Evolutionary conservation across 2,329 filamentous ascomycete genomes (phyloP).

Genomic region (Ambrosiella beaveri): DNA sequence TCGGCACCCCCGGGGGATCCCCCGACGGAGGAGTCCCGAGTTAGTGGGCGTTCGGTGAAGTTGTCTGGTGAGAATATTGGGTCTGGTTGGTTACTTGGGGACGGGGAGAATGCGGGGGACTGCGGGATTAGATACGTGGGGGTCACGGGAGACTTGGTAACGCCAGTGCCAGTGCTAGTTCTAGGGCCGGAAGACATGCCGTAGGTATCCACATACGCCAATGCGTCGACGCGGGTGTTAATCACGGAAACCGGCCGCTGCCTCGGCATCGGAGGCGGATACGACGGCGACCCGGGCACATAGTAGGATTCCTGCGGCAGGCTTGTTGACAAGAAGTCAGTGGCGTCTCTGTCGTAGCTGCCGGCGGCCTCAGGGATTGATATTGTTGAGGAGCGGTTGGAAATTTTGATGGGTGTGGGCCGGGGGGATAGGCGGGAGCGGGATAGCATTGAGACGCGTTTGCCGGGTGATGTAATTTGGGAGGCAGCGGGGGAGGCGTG

Average conservation of each 20-base stretch:
- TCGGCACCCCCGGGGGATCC: background rate
- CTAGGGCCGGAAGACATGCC: too few relatives aligned
- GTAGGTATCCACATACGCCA: too few relatives aligned
- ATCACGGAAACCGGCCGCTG: too few relatives aligned
- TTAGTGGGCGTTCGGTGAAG: background rate
- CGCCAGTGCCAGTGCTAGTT: background rate
- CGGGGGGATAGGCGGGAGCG: background rate
- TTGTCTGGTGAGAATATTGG: slow-evolving; percentile 6
- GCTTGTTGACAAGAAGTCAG: too few relatives aligned
- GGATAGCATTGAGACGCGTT: background rate
- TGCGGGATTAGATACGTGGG: background rate
- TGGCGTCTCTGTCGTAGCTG: too few relatives aligned
- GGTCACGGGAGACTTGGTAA: background rate
- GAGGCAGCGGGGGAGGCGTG: background rate
- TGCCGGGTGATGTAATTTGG: background rate
- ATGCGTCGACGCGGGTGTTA: too few relatives aligned
- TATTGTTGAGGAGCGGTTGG: too few relatives aligned
- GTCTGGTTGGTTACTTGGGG: background rate
- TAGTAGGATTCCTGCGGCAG: too few relatives aligned
- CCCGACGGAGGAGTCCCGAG: background rate
- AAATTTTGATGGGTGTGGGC: too few relatives aligned
- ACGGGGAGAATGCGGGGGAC: background rate
- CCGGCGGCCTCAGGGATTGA: too few relatives aligned
- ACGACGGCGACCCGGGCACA: too few relatives aligned
- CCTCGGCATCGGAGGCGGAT: too few relatives aligned